A percentile compares a stretch with the other conserved stretches of the same genome.
Evolutionary conservation across 345 rosid species (phyloP).

Genomic region (Rhizophora mangle): DNA sequence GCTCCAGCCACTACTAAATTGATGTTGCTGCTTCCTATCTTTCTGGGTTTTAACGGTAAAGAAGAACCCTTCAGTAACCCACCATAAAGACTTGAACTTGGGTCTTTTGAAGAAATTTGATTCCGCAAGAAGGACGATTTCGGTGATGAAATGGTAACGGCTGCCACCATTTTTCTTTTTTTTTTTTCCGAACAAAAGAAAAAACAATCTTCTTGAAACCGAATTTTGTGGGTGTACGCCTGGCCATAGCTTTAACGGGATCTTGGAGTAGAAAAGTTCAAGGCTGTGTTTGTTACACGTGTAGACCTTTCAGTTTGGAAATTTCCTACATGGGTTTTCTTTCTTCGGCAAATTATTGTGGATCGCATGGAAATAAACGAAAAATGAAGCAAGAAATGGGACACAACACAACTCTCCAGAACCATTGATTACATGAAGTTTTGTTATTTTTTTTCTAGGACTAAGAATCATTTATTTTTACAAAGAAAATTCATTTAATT

Average conservation of each 20-base stretch:
- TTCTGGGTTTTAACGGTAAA: constrained; percentile 40
- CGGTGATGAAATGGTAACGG: constrained; percentile 55
- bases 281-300: constrained; percentile 50
- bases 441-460: no score
- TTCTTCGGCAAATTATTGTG: constrained; percentile 24
- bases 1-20: constrained; percentile 54
- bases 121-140: constrained; percentile 43
- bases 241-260: background rate
- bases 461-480: no score
- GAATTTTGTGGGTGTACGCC: background rate
- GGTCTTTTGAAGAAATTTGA: constrained; percentile 35
- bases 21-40: constrained; percentile 23
- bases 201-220: background rate
- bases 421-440: background rate
- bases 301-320: constrained; percentile 26
- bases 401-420: background rate
- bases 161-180: constrained; percentile 42
- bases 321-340: constrained; percentile 31
- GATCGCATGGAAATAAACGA: constrained; percentile 6
- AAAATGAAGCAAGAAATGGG: background rate
- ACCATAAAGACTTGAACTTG: constrained; percentile 40
- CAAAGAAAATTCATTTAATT: no score
- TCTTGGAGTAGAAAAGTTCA: constrained; percentile 13
- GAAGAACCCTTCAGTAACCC: constrained; percentile 42
- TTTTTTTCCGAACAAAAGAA: background rate